Evolutionary conservation across 2,329 filamentous ascomycete species (phyloP).

Genomic region (Blastomyces gilchristii): DNA sequence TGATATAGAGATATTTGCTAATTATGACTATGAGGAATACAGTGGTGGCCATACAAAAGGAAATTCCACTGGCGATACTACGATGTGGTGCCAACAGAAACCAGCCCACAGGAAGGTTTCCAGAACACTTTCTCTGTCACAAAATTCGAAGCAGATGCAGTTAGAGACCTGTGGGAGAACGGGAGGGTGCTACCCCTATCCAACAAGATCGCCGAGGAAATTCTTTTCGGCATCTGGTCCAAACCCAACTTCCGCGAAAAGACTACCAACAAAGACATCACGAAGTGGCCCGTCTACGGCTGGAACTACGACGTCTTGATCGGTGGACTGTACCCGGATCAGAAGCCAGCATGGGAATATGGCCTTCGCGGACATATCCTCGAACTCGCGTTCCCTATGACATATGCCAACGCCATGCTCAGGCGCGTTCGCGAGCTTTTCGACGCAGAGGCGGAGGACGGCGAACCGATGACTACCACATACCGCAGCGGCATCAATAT

Average conservation of each 20-base stretch:
- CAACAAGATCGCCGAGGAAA: conserved; percentile 42
- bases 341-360: conserved; percentile 43
- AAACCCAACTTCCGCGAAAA: conserved; percentile 46
- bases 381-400: conserved; percentile 45
- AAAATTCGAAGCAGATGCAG: conserved; percentile 34
- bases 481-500: conserved; percentile 46
- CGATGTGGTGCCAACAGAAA: conserved; percentile 35
- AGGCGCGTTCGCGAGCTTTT: conserved; percentile 41
- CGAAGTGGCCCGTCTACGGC: conserved; percentile 42
- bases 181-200: conserved; percentile 40
- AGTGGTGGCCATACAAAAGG: conserved; percentile 45
- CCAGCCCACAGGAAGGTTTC: conserved; percentile 40
- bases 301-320: conserved; percentile 47
- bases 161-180: conserved; percentile 37
- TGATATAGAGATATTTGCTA: background rate
- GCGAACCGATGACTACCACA: conserved; percentile 41
- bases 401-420: conserved; percentile 41
- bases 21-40: background rate
- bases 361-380: conserved; percentile 41
- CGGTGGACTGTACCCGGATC: conserved; percentile 40
- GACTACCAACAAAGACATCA: conserved; percentile 36
- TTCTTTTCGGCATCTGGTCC: conserved; percentile 43
- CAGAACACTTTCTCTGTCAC: conserved; percentile 45
- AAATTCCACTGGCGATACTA: conserved; percentile 48
- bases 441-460: conserved; percentile 37